Conservation (phyloP, 192 early-diverging fungal genomes). For the Physocladia obscura region DNA sequence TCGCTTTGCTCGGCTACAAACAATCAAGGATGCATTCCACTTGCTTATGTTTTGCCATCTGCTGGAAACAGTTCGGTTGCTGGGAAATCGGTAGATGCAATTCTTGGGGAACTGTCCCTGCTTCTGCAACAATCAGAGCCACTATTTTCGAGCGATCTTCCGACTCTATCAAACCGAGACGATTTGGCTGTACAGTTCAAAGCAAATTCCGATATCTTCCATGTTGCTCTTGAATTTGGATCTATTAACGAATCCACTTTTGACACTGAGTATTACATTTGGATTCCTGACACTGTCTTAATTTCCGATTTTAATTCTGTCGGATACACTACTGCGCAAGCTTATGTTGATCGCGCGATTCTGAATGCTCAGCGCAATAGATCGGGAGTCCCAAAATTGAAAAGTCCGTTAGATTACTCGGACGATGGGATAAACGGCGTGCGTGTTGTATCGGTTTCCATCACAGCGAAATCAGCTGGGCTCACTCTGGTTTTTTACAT, state of each 20-base stretch:
- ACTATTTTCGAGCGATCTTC: too few species aligned
- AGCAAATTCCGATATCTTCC: neutral
- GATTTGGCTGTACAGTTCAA: neutral
- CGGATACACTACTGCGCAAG: neutral
- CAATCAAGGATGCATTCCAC: too few species aligned
- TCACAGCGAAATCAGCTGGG: neutral
- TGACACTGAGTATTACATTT: neutral
- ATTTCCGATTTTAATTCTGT: neutral
- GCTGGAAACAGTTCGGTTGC: too few species aligned
- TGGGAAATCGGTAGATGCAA: too few species aligned
- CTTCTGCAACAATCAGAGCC: too few species aligned
- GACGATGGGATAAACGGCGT: neutral
- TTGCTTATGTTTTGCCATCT: too few species aligned
- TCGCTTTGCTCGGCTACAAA: too few species aligned
- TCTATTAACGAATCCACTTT: neutral
- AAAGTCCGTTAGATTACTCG: neutral
- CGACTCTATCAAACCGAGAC: too few species aligned
- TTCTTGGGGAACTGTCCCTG: too few species aligned
- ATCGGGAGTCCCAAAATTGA: neutral
- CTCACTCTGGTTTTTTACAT: neutral
- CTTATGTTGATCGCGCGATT: neutral
- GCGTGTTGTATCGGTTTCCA: neutral
- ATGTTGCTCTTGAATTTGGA: neutral
- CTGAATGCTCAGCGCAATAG: neutral
- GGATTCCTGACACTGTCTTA: neutral